phyloP scores from a whole-genome alignment of 2,329 filamentous ascomycete genomes.

The Trichoderma sp. region DNA sequence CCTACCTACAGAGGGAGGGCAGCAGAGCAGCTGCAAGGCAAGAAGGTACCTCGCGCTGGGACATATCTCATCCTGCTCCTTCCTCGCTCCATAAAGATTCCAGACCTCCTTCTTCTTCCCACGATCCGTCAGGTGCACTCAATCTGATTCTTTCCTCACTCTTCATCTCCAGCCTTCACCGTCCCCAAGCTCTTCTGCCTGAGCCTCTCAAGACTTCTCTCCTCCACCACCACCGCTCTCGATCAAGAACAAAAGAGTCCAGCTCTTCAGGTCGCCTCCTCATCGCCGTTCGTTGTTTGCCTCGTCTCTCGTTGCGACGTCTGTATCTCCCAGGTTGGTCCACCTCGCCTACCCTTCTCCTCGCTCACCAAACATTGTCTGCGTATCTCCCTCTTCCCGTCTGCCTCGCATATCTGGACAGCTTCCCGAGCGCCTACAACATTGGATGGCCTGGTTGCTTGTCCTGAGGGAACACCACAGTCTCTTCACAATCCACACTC shows the following conservation, averaged over 20 bases:
- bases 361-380: conserved; percentile 18
- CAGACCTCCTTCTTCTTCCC: conserved; percentile 2
- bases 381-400: conserved; percentile 12
- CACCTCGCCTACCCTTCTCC: conserved; percentile 14
- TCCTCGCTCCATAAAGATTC: conserved; percentile 19
- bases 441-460: conserved; percentile 15
- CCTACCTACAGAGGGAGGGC: neutral
- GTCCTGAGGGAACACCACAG: conserved; percentile 26
- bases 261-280: conserved; percentile 21
- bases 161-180: neutral
- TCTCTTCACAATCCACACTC: conserved; percentile 24
- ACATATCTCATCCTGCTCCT: neutral
- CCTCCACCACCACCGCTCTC: conserved; percentile 20
- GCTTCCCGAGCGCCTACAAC: conserved; percentile 19
- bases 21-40: neutral
- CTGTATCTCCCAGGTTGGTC: conserved; percentile 32
- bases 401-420: conserved; percentile 6
- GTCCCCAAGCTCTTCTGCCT: conserved; percentile 1
- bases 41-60: neutral
- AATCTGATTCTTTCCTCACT: neutral
- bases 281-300: conserved; percentile 32
- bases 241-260: conserved; percentile 8
- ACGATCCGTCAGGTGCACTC: conserved; percentile 2
- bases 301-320: conserved; percentile 33
- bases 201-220: neutral